Evolutionary conservation across 768 basidiomycete genomes (phyloP), one percentile per base, ranked within the genome.

Genomic region (Amanita rubescens): DNA sequence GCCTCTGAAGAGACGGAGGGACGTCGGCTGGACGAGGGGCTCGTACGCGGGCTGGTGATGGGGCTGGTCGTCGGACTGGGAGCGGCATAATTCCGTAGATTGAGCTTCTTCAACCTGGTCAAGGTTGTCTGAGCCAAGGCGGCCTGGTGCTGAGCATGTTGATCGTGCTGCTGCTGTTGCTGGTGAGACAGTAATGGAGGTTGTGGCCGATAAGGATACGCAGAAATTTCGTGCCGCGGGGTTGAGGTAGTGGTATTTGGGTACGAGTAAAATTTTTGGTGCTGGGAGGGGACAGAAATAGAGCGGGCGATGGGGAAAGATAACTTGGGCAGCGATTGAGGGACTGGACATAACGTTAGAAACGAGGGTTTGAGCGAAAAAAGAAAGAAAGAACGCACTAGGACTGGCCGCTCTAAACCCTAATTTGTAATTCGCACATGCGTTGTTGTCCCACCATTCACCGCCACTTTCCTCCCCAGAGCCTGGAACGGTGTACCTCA

Each of bases 391-490:
- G 17, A 25, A 27, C 22, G 11, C 15, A 10, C n/a, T 20, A 35
- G 4, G 35, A 17, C 8, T 14, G 22, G 19, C 49, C 19, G 55
- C 57, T 49, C 68, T 65, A 69, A 97, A 98, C 22, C 69, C 74
- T 49, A 96, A 70, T 22, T 78, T 72, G 72, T 94, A 97, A 65
- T 98, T 94, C 57, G 65, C 58, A 0, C 84, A 85, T 3, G 59
- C 68, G 60, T 95, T 95, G 65, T 93, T 94, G 70, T 98, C 95
- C 95, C 95, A 98, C 77, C 86, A 88, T 71, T 98, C 94, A 14
- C 49, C 47, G 1, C 33, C 41, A 34, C 60, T 8, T 32, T 49
- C 56, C 41, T 51, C 39, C 49, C 47, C n/a, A n/a, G n/a, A n/a
- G n/a, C n/a, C 19, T 32, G 54, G 53, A 1, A 65, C 63, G 0